Evolutionary conservation across 2,329 filamentous ascomycete genomes (phyloP).

Genomic region (Colletotrichum chlorophyti): DNA sequence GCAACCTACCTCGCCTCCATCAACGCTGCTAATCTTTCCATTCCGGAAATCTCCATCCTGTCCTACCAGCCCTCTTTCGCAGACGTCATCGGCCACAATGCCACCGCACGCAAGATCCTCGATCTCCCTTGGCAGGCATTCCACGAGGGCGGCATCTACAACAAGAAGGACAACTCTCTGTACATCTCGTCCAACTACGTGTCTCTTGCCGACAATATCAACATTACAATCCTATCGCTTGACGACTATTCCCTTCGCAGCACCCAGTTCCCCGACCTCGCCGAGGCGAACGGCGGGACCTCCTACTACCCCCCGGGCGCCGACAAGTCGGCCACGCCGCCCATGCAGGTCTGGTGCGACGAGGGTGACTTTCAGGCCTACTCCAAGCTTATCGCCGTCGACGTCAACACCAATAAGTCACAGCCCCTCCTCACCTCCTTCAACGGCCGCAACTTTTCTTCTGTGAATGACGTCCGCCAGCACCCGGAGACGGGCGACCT

Average conservation of each 20-base stretch:
- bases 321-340: conserved; percentile 24
- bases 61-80: conserved; percentile 21
- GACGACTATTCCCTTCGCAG: conserved; percentile 30
- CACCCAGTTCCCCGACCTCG: conserved; percentile 30
- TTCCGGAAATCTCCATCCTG: conserved; percentile 23
- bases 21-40: conserved; percentile 15
- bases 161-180: conserved; percentile 26
- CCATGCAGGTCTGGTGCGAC: conserved; percentile 31
- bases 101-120: conserved; percentile 22
- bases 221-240: conserved; percentile 31
- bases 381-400: conserved; percentile 28
- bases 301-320: conserved; percentile 31
- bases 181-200: conserved; percentile 29
- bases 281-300: conserved; percentile 33
- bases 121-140: conserved; percentile 28
- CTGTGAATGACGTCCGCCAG: conserved; percentile 55
- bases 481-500: conserved; percentile 46
- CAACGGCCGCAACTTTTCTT: conserved; percentile 47
- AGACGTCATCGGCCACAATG: conserved; percentile 20
- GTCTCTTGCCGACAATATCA: conserved; percentile 25
- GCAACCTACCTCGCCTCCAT: conserved; percentile 26
- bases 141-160: conserved; percentile 30
- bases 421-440: conserved; percentile 19
- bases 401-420: conserved; percentile 31
- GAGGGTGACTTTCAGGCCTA: conserved; percentile 19